These are phyloP conservation scores for Fusarium torulosum DNA, from an alignment of 2,329 filamentous ascomycete species.

Conservation along the genomic window DNA sequence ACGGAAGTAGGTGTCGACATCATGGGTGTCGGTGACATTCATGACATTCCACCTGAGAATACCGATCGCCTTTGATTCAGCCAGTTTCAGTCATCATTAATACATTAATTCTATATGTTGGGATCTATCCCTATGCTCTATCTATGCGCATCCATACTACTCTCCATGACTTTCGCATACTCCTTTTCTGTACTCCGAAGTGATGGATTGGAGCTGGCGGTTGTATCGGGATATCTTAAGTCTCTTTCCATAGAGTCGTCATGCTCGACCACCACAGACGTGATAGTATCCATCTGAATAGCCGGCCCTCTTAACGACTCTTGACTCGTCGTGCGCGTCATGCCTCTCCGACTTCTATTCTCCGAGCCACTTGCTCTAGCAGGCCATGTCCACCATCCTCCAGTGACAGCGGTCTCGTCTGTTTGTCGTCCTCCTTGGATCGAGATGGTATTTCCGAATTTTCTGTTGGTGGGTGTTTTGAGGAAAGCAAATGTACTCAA, in stretches of 20 bases:
- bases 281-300: constrained; percentile 61
- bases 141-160: constrained; percentile 17
- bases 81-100: background rate
- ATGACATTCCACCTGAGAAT: too few relatives aligned
- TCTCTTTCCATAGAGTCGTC: constrained; percentile 48
- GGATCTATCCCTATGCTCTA: background rate
- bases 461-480: constrained; percentile 54
- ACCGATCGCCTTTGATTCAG: too few relatives aligned
- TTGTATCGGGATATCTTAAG: constrained; percentile 40
- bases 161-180: constrained; percentile 19
- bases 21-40: too few relatives aligned
- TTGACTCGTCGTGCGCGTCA: constrained; percentile 47
- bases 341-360: constrained; percentile 25
- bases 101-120: background rate
- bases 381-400: constrained; percentile 50
- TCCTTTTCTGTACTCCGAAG: constrained; percentile 49
- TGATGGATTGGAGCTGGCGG: constrained; percentile 43
- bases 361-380: constrained; percentile 12
- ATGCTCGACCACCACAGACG: constrained; percentile 57
- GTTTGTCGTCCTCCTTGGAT: constrained; percentile 50
- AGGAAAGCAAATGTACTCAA: constrained; percentile 66
- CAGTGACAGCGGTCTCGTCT: constrained; percentile 26
- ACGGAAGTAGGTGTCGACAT: too few relatives aligned
- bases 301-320: constrained; percentile 54
- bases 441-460: constrained; percentile 59